Percentiles rank a stretch among this genome's conserved stretches.
Conservation (phyloP, 768 basidiomycete genomes). For the Sistotremastrum niveocremeum region DNA sequence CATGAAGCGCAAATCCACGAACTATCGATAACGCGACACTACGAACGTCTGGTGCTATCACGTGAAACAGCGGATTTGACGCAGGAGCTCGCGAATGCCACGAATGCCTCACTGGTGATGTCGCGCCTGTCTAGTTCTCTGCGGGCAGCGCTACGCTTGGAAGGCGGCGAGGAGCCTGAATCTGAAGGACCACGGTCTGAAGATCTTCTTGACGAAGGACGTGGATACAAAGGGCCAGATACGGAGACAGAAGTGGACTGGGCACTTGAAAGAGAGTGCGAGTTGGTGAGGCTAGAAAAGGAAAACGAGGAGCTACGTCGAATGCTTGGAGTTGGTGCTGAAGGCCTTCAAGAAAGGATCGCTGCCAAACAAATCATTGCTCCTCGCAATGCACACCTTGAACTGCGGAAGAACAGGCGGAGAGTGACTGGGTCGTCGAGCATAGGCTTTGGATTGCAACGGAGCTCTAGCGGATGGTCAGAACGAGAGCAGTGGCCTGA, state of each 20-base stretch:
- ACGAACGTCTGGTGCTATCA: constrained; percentile 71
- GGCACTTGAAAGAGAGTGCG: constrained; percentile 81
- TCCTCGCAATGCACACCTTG: too few relatives aligned
- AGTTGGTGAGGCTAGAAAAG: constrained; percentile 71
- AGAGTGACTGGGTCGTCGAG: too few relatives aligned
- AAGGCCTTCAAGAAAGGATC: too few relatives aligned
- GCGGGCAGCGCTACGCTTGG: constrained; percentile 53
- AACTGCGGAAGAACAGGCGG: too few relatives aligned
- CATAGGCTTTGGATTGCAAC: too few relatives aligned
- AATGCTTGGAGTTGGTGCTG: constrained; percentile 40
- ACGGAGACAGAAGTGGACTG: constrained; percentile 41
- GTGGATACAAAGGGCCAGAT: constrained; percentile 5
- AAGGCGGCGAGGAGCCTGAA: constrained; percentile 46
- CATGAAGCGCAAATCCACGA: constrained; percentile 90
- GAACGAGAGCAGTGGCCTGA: too few relatives aligned
- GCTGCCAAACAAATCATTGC: too few relatives aligned
- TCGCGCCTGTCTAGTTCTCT: constrained; percentile 56
- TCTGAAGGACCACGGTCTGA: neutral
- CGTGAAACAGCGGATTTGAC: constrained; percentile 56
- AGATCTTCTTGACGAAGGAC: neutral
- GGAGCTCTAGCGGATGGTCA: too few relatives aligned
- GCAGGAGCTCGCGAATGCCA: constrained; percentile 45
- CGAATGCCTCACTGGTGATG: constrained; percentile 53
- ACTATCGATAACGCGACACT: constrained; percentile 77
- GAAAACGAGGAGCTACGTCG: constrained; percentile 77